Conservation (phyloP, 306 rosid species). For the Quercus parvula region DNA sequence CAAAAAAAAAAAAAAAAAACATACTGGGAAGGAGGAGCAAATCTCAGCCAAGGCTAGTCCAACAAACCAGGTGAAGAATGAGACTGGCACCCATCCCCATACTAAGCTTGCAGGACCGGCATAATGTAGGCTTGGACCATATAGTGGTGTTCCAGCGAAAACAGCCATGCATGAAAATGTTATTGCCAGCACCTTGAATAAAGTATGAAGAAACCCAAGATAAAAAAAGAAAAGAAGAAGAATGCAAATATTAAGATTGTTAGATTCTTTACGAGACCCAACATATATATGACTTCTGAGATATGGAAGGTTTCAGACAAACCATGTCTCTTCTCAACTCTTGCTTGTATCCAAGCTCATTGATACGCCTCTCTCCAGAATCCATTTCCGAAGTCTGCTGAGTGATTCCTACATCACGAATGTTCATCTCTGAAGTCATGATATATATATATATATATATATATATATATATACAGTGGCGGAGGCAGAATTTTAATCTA, state of each 20-base stretch:
- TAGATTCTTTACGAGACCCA: too few relatives aligned
- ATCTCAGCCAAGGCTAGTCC: constrained; percentile 38
- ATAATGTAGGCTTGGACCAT: constrained; percentile 27
- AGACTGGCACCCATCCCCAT: constrained; percentile 27
- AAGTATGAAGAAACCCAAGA: not conserved
- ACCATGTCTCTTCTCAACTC: constrained; percentile 49
- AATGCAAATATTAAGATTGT: too few relatives aligned
- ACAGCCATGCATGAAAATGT: constrained; percentile 32
- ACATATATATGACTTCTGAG: too few relatives aligned
- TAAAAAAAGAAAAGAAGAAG: not conserved
- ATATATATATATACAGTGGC: too few relatives aligned
- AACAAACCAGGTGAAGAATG: constrained; percentile 35
- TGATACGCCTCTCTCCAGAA: constrained; percentile 42
- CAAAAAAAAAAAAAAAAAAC: not conserved
- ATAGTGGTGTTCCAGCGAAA: constrained; percentile 30
- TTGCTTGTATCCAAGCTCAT: constrained; percentile 53
- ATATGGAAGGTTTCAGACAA: not conserved
- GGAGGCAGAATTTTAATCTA: too few relatives aligned
- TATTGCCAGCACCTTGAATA: constrained; percentile 30
- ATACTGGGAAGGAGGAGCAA: constrained; percentile 34
- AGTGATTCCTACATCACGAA: not conserved
- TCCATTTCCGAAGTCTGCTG: constrained; percentile 24
- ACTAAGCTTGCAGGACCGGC: constrained; percentile 30
- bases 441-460: too few relatives aligned
- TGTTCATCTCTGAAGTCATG: too few relatives aligned